Base-by-base conservation (phyloP, 139 green algal genomes). In the Klebsormidium nitens region DNA sequence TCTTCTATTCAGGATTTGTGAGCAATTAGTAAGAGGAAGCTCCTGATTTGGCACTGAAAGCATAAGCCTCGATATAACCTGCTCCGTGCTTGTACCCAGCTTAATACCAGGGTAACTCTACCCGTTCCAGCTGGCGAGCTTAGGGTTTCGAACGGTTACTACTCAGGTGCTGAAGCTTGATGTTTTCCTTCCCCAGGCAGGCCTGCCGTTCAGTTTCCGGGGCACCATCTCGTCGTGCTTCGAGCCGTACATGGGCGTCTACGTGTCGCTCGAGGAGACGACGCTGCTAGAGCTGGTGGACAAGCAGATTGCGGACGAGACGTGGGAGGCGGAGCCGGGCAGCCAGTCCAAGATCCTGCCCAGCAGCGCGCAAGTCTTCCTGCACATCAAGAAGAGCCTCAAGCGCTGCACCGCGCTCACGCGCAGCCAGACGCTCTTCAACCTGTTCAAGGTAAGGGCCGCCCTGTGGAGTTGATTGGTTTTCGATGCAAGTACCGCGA, bases 331-430 rank as follows among this genome's bases (percentile, higher is more conserved):
- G 8, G 64, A 76, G 36, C 56, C 74, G 35, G 59, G 61, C 42
- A 77, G 57, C 19, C n/a, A 77, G 26, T 52, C 66, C 23, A 79
- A 85, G 2, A 76, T 86, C 17, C 56, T 86, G 34, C 17, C 58
- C 17, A 84, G 75, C 42, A 66, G 64, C 64, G 73, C 72, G 2
- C 36, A 79, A 46, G 69, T 96, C 39, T 96, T 95, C 83, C 72
- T 92, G 6, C 85, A 86, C 60, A 88, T 98, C 68, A 89, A 91
- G 44, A 75, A 82, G 35, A 87, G 77, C 19, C 84, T 96, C 37
- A 86, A 86, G 28, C 88, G 90, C 66, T 84, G 84, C 65, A 85
- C 84, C 36, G 81, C 84, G 57, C 83, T 97, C 40, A 88, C 76
- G 59, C 77, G 81, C 5, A 88, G 87, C n/a, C 52, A 83, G 29